Evolutionary conservation across 192 early-diverging fungal species (phyloP).

Genomic region (Radiomyces spectabilis): DNA sequence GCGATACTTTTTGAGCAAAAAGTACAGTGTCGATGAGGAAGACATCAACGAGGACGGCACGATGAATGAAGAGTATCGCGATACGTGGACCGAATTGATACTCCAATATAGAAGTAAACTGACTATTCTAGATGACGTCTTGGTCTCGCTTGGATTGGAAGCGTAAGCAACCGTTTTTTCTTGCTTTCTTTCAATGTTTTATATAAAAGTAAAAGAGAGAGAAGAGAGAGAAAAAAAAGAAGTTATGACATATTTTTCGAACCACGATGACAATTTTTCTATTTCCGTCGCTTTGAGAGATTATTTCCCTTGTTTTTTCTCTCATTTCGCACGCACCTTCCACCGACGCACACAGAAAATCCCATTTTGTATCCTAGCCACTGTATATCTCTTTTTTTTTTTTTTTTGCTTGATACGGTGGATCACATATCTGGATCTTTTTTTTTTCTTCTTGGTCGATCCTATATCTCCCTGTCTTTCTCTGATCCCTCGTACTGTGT

Average conservation of each 20-base stretch:
- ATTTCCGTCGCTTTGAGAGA: too few species aligned
- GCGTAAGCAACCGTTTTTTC: conserved; percentile 8
- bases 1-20: conserved; percentile 34
- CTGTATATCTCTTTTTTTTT: not conserved
- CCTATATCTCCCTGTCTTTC: conserved; percentile 3
- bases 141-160: conserved; percentile 32
- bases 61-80: conserved; percentile 23
- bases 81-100: conserved; percentile 19
- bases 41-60: conserved; percentile 18
- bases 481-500: too few species aligned
- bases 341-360: too few species aligned
- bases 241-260: too few species aligned
- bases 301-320: too few species aligned
- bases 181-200: not conserved
- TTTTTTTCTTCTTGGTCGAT: not conserved
- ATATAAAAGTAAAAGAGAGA: too few species aligned
- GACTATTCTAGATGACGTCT: conserved; percentile 30
- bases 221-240: not conserved
- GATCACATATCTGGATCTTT: not conserved
- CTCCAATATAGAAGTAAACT: conserved; percentile 29
- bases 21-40: conserved; percentile 13
- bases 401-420: not conserved
- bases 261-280: too few species aligned
- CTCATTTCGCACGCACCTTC: too few species aligned
- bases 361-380: not conserved